phyloP scores from a whole-genome alignment of 2,329 filamentous ascomycete species.

The Paecilomyces variotii region DNA sequence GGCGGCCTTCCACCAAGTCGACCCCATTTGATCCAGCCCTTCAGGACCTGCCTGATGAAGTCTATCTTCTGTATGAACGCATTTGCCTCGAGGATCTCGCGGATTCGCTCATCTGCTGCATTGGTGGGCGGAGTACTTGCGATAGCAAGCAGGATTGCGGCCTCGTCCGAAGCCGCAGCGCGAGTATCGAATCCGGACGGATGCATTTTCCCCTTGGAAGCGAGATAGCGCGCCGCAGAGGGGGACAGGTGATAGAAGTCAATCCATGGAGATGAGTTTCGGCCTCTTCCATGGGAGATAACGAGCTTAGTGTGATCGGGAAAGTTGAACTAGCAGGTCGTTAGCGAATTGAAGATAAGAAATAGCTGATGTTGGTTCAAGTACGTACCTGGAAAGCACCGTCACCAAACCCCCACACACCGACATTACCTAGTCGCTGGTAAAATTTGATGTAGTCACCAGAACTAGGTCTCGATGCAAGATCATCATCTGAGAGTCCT shows the following conservation, averaged over 20 bases:
- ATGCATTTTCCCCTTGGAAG: conserved; percentile 34
- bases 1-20: conserved; percentile 28
- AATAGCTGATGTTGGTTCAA: neutral
- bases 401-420: conserved; percentile 45
- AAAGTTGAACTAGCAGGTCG: conserved; percentile 38
- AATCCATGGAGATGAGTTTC: conserved; percentile 33
- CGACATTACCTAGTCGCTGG: conserved; percentile 44
- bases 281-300: conserved; percentile 33
- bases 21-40: conserved; percentile 30
- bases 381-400: conserved; percentile 36
- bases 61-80: conserved; percentile 36
- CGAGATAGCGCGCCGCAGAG: conserved; percentile 36
- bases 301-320: conserved; percentile 46
- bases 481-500: conserved; percentile 19
- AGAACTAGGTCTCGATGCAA: conserved; percentile 15
- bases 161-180: conserved; percentile 33
- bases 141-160: conserved; percentile 32
- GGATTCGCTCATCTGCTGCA: conserved; percentile 27
- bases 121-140: conserved; percentile 27
- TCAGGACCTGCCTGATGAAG: conserved; percentile 34
- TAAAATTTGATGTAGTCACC: conserved; percentile 43
- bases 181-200: conserved; percentile 36
- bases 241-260: conserved; percentile 44
- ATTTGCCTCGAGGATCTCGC: conserved; percentile 38
- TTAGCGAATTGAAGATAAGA: neutral